phyloP scores from a whole-genome alignment of 495 filamentous ascomycete genomes.

The Daldinia caldariorum region DNA sequence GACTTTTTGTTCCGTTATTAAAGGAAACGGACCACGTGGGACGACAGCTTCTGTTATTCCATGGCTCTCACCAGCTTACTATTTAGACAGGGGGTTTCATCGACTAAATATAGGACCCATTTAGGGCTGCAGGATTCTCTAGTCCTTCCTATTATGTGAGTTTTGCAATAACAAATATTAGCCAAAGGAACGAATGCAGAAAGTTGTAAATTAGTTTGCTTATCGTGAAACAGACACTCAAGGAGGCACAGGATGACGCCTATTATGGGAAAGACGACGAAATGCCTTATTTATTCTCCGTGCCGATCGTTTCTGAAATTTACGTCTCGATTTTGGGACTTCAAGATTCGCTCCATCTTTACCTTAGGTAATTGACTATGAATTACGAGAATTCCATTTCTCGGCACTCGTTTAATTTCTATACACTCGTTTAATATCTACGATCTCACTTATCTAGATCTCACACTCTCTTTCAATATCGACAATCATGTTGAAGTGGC shows the following conservation, averaged over 20 bases:
- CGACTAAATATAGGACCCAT: constrained; percentile 26
- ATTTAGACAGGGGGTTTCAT: constrained; percentile 18
- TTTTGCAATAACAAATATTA: constrained; percentile 6
- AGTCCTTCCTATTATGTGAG: constrained; percentile 8
- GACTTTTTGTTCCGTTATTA: background rate
- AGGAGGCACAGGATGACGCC: background rate
- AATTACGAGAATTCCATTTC: background rate
- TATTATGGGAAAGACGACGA: constrained; percentile 5
- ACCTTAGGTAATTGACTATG: background rate
- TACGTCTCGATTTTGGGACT: constrained; percentile 1
- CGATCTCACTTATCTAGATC: too few species aligned
- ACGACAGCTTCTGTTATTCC: background rate
- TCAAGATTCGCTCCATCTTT: background rate
- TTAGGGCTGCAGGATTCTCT: constrained; percentile 30
- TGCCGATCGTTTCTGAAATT: constrained; percentile 5
- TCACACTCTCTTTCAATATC: background rate
- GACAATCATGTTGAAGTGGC: constrained; percentile 9
- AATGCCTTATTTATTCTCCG: constrained; percentile 7
- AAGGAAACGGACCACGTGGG: constrained; percentile 24
- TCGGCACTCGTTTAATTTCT: background rate
- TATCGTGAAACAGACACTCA: constrained; percentile 20
- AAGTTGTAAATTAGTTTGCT: constrained; percentile 1
- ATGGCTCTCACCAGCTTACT: constrained; percentile 28
- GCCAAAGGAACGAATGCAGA: background rate
- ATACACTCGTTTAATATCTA: background rate